phyloP scores from a whole-genome alignment of 352 stramenopile genomes.

The Pythium vanterpoolii region DNA sequence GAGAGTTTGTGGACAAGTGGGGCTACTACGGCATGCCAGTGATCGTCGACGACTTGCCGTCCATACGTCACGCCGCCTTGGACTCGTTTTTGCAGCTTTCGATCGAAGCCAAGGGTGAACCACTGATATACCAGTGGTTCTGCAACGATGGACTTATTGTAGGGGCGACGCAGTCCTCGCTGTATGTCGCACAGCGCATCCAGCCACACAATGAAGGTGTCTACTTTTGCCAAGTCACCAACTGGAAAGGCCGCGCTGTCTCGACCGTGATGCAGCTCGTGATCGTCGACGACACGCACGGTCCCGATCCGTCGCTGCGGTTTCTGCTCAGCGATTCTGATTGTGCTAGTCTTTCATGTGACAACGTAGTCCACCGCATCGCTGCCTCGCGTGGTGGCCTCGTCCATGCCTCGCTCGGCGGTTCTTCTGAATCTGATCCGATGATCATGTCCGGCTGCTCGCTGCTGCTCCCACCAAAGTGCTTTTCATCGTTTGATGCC shows the following conservation, averaged over 20 bases:
- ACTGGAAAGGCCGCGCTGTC: conserved; percentile 37
- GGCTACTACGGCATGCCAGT: conserved; percentile 56
- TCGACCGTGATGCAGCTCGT: conserved; percentile 35
- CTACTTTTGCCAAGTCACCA: conserved; percentile 61
- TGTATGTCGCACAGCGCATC: conserved; percentile 52
- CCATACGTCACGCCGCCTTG: conserved; percentile 29
- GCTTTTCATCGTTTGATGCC: conserved; percentile 43
- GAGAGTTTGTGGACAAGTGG: conserved; percentile 56
- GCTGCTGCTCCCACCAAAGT: conserved; percentile 48
- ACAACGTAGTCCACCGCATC: conserved; percentile 30
- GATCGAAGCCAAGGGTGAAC: conserved; percentile 60
- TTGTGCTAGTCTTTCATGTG: background rate
- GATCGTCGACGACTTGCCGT: conserved; percentile 43
- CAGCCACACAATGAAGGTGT: conserved; percentile 50
- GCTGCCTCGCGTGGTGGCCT: conserved; percentile 35
- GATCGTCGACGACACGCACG: conserved; percentile 47
- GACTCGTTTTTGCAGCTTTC: conserved; percentile 50
- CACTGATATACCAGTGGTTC: conserved; percentile 69
- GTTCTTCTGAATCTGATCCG: too few species aligned
- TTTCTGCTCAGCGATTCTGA: conserved; percentile 37
- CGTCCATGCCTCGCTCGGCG: conserved; percentile 14
- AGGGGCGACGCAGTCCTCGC: conserved; percentile 37
- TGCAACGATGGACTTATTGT: conserved; percentile 28
- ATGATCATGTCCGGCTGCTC: conserved; percentile 20
- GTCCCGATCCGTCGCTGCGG: conserved; percentile 34